Percentiles rank a stretch among this genome's conserved stretches.
Conservation (phyloP, 345 rosid genomes). For the Fremontodendron californicum region DNA sequence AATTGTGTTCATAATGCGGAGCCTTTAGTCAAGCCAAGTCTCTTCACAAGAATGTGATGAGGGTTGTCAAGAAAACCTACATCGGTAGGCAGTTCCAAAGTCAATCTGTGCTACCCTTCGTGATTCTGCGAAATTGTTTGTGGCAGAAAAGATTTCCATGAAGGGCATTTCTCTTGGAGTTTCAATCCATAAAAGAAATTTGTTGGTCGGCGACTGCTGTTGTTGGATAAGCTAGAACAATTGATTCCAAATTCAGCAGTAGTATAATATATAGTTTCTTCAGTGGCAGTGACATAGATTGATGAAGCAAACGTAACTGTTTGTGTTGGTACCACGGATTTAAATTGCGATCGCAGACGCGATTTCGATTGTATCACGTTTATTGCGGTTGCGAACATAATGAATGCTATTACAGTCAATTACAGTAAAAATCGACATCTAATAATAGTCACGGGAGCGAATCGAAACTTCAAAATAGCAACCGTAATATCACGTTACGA, state of each 20-base stretch:
- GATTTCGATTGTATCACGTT: too few species aligned
- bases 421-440: too few species aligned
- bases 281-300: slow-evolving; percentile 56
- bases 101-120: slow-evolving; percentile 90
- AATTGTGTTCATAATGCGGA: too few species aligned
- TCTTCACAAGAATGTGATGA: slow-evolving; percentile 68
- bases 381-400: too few species aligned
- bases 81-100: slow-evolving; percentile 92
- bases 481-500: too few species aligned
- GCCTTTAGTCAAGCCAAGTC: slow-evolving; percentile 93
- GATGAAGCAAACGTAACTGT: slow-evolving; percentile 35
- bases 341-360: too few species aligned
- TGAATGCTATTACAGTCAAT: too few species aligned
- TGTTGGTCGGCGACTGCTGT: slow-evolving; percentile 30
- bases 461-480: too few species aligned
- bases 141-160: slow-evolving; percentile 71
- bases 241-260: slow-evolving; percentile 55
- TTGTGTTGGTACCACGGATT: too few species aligned
- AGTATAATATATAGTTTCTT: slow-evolving; percentile 64
- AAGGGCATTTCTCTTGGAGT: slow-evolving; percentile 87
- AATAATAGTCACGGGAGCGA: too few species aligned
- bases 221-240: slow-evolving; percentile 23
- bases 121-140: slow-evolving; percentile 64
- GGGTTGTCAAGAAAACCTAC: slow-evolving; percentile 57
- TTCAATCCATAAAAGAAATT: slow-evolving; percentile 56